Base-by-base conservation (phyloP, 148 eudicot species). In the Fagopyrum homotropicum region DNA sequence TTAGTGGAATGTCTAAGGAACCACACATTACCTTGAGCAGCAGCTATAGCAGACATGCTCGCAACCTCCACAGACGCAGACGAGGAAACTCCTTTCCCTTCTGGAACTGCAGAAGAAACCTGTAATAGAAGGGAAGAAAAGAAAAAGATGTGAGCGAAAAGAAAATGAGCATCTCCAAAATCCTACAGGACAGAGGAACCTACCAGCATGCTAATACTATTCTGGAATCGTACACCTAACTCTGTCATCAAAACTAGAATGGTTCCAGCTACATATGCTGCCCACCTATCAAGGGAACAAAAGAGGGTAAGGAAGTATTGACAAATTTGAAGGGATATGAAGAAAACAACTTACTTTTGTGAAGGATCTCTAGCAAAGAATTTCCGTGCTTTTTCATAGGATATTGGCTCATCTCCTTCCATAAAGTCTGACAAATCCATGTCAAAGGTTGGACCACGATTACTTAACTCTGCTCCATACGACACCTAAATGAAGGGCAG, bases 11-110 rank as follows among this genome's bases (percentile, higher is more conserved):
- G 17, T 69, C 15, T 30, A 44, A 43, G 40, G 1, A 35, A 66
- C 8, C 60, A 69, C 68, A 16, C 16, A 59, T 80, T 76, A 95
- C 99, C 97, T 82, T 89, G 96, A 80, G 97, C 93, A 80, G 99
- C 97, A 75, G 97, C 99, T 80, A 95, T 77, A 48, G 99, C 99
- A 83, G 96, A 86, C 99, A 95, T 95, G 85, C 91, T 95, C 73
- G 99, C 96, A 60, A 95, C 99, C 83, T 95, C 99, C 64, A 95
- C 91, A 66, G 97, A 86, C 69, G 99, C 99, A 60, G 99, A 95
- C 74, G 99, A 95, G 72, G 99, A 95, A 76, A 95, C 99, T 82
- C 99, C 99, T 90, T 95, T 95, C 61, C 99, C 99, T 86, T 95
- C 99, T 61, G 99, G 99, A 52, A 95, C 99, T 80, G 99, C 97